Percentiles rank a stretch among this genome's conserved stretches.
Conservation (phyloP, 441 rosid genomes). For the Syzygium syzygioides region DNA sequence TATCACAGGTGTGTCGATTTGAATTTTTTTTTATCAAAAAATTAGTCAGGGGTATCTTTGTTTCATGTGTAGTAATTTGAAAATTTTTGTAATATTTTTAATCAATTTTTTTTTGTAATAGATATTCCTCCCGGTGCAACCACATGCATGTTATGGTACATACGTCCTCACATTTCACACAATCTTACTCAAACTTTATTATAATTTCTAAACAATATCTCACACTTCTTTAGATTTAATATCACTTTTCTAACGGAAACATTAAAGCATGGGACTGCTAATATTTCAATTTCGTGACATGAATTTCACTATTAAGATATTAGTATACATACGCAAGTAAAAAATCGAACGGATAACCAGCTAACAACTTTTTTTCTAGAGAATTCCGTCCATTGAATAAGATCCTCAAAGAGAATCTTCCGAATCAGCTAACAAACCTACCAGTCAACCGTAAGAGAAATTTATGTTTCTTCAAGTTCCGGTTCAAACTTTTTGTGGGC, state of each 20-base stretch:
- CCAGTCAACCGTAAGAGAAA: neutral
- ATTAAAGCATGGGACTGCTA: neutral
- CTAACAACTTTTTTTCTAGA: neutral
- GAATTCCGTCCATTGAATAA: neutral
- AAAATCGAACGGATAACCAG: neutral
- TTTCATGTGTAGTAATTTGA: fast-evolving
- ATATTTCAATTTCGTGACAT: neutral
- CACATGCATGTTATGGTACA: neutral
- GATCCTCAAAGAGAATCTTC: neutral
- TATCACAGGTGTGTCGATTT: neutral
- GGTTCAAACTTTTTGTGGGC: neutral
- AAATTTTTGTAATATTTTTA: too few relatives aligned
- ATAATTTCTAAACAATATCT: neutral
- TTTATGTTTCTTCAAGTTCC: neutral
- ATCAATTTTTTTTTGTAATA: neutral
- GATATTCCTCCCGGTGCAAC: neutral
- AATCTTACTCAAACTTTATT: neutral
- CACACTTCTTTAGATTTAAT: neutral
- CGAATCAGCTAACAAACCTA: neutral
- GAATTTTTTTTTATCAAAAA: too few relatives aligned
- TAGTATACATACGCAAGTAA: neutral
- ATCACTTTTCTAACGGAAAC: fast-evolving
- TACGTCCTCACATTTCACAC: neutral
- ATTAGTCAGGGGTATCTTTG: fast-evolving
- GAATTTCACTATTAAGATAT: neutral